These are phyloP conservation scores for Neurospora tetrasperma DNA, from an alignment of 495 filamentous ascomycete genomes.

Conservation along the genomic window DNA sequence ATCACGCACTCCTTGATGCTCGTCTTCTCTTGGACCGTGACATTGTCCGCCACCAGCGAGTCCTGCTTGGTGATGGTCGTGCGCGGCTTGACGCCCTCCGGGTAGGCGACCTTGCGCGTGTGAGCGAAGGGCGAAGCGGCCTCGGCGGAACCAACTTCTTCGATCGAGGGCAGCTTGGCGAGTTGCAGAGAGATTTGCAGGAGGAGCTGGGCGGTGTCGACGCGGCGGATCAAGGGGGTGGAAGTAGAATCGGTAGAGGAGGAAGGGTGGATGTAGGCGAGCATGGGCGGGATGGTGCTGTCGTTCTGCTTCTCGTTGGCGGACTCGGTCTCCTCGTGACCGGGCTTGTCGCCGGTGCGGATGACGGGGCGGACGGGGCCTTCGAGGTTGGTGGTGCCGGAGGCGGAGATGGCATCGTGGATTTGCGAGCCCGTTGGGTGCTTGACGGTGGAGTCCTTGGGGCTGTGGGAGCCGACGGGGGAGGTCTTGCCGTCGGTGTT, in stretches of 20 bases:
- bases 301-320: conserved; percentile 26
- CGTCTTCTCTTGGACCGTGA: conserved; percentile 68
- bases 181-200: conserved; percentile 74
- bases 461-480: neutral
- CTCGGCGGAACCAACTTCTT: conserved; percentile 46
- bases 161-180: conserved; percentile 60
- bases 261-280: conserved; percentile 63
- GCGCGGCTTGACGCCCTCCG: conserved; percentile 61
- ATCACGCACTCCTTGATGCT: conserved; percentile 86
- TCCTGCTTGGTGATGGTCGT: conserved; percentile 68
- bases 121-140: conserved; percentile 61
- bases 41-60: conserved; percentile 73
- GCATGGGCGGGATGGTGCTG: conserved; percentile 56
- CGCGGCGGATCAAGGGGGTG: conserved; percentile 64
- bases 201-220: conserved; percentile 76
- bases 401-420: neutral
- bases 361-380: conserved; percentile 8
- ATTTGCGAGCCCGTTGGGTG: neutral
- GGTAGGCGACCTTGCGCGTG: conserved; percentile 66
- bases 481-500: conserved; percentile 15
- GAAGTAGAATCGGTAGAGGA: conserved; percentile 7
- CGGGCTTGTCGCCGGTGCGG: conserved; percentile 20
- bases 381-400: conserved; percentile 4
- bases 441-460: neutral
- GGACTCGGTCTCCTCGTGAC: conserved; percentile 1